phyloP scores from a whole-genome alignment of 176 grass and related monocot species.

The Oryza meyeriana region DNA sequence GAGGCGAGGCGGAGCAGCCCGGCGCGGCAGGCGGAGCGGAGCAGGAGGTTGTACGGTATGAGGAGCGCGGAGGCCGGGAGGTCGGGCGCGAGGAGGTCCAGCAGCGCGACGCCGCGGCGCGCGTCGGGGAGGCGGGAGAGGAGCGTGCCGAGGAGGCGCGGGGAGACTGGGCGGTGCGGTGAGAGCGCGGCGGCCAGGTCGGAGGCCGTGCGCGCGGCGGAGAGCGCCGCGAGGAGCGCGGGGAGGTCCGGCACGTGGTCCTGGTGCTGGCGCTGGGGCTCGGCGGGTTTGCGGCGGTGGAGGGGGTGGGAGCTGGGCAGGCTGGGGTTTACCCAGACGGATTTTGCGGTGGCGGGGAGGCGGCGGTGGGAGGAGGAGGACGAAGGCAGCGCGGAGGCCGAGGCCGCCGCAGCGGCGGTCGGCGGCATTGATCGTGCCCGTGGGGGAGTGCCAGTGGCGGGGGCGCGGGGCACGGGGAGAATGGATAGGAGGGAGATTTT shows the following conservation, averaged over 20 bases:
- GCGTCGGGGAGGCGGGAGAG: conserved; percentile 66
- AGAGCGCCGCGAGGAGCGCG: conserved; percentile 48
- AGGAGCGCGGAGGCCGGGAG: conserved; percentile 41
- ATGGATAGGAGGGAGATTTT: conserved; percentile 48
- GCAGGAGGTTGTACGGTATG: conserved; percentile 75
- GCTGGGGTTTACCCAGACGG: conserved; percentile 53
- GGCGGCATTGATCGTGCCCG: conserved; percentile 23
- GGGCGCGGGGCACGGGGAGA: background rate
- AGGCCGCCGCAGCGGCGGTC: background rate
- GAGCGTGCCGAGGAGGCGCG: conserved; percentile 85
- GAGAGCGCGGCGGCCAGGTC: conserved; percentile 59
- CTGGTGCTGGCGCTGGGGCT: conserved; percentile 19
- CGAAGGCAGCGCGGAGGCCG: conserved; percentile 21
- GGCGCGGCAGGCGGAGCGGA: conserved; percentile 61
- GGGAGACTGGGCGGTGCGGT: conserved; percentile 56
- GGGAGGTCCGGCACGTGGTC: conserved; percentile 53
- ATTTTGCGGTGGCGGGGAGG: conserved; percentile 22
- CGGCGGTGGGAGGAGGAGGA: conserved; percentile 14
- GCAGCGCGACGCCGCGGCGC: conserved; percentile 77
- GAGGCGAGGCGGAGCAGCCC: conserved; percentile 58
- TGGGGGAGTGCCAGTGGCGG: background rate
- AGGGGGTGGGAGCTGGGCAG: conserved; percentile 37
- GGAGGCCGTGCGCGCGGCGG: conserved; percentile 42
- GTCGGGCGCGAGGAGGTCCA: conserved; percentile 57
- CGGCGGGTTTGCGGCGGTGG: conserved; percentile 30